A percentile compares a stretch with the other conserved stretches of the same genome.
phyloP scores from a whole-genome alignment of 495 filamentous ascomycete genomes.

The Penicillium tannophilum region DNA sequence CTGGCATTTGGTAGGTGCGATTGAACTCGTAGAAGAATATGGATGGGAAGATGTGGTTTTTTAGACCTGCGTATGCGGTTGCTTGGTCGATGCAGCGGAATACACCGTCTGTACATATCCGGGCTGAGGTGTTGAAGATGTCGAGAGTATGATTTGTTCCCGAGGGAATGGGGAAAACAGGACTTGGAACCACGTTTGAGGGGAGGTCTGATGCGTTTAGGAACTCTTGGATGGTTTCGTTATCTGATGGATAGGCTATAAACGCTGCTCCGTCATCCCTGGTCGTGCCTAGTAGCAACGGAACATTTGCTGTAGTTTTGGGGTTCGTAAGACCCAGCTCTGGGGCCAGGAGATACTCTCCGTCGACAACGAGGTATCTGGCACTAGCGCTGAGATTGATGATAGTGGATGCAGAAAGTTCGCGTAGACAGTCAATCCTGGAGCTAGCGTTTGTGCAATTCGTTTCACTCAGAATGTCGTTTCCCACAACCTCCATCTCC shows the following conservation, averaged over 20 bases:
- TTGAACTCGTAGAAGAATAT: constrained; percentile 34
- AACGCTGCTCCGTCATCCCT: constrained; percentile 31
- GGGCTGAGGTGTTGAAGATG: constrained; percentile 31
- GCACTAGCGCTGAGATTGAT: constrained; percentile 20
- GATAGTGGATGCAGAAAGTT: constrained; percentile 36
- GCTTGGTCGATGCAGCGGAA: constrained; percentile 33
- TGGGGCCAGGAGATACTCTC: constrained; percentile 17
- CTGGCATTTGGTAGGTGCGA: constrained; percentile 30
- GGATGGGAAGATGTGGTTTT: constrained; percentile 25
- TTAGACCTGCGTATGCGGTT: constrained; percentile 23
- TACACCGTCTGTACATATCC: constrained; percentile 28
- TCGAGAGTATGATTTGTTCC: constrained; percentile 25
- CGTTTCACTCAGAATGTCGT: constrained; percentile 21
- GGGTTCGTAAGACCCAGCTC: constrained; percentile 17
- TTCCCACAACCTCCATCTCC: constrained; percentile 27
- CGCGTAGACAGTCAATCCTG: constrained; percentile 45
- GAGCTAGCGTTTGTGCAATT: constrained; percentile 40
- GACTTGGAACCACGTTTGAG: constrained; percentile 13
- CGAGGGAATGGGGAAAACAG: constrained; percentile 21
- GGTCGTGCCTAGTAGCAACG: constrained; percentile 25
- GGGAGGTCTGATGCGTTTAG: constrained; percentile 13
- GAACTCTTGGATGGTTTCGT: constrained; percentile 16
- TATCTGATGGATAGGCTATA: constrained; percentile 22
- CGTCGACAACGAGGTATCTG: constrained; percentile 28
- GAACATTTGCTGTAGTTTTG: constrained; percentile 18